These are phyloP conservation scores for Pythium dissotocum DNA, from an alignment of 352 stramenopile genomes.

Conservation along the genomic window DNA sequence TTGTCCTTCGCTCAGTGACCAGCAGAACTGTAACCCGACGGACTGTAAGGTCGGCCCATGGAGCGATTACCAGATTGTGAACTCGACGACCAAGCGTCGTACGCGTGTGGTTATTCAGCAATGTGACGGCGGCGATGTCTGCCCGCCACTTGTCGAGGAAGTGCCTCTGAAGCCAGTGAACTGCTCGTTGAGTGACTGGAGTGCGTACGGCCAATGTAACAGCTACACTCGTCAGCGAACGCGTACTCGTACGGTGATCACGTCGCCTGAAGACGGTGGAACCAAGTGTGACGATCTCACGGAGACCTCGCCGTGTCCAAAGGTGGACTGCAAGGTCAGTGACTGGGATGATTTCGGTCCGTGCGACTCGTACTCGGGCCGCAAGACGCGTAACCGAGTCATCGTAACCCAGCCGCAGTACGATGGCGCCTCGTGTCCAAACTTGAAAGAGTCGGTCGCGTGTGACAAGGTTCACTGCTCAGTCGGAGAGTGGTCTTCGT, in stretches of 20 bases:
- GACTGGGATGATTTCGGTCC: conserved; percentile 50
- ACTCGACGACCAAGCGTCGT: conserved; percentile 42
- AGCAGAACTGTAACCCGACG: conserved; percentile 64
- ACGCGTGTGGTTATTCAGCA: conserved; percentile 38
- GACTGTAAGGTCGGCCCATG: conserved; percentile 59
- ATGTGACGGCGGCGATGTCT: conserved; percentile 43
- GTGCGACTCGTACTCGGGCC: conserved; percentile 39
- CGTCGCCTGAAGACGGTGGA: conserved; percentile 47
- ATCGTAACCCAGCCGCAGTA: conserved; percentile 34
- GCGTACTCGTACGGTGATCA: conserved; percentile 46
- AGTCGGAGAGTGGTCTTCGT: conserved; percentile 42
- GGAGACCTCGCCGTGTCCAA: conserved; percentile 38
- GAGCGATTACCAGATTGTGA: conserved; percentile 42
- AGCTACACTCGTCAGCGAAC: conserved; percentile 38
- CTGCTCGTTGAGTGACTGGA: conserved; percentile 52
- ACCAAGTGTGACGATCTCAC: conserved; percentile 39
- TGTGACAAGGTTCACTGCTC: conserved; percentile 53
- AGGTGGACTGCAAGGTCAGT: conserved; percentile 47
- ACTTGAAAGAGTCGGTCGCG: conserved; percentile 32
- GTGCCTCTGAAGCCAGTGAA: conserved; percentile 38
- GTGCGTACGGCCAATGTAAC: conserved; percentile 42
- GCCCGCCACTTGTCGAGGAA: conserved; percentile 44
- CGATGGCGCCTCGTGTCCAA: conserved; percentile 41
- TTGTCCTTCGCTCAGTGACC: conserved; percentile 44
- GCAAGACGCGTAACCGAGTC: conserved; percentile 39